These are phyloP conservation scores for Coprinopsis strossmayeri DNA, from an alignment of 768 basidiomycete genomes.

Conservation along the genomic window DNA sequence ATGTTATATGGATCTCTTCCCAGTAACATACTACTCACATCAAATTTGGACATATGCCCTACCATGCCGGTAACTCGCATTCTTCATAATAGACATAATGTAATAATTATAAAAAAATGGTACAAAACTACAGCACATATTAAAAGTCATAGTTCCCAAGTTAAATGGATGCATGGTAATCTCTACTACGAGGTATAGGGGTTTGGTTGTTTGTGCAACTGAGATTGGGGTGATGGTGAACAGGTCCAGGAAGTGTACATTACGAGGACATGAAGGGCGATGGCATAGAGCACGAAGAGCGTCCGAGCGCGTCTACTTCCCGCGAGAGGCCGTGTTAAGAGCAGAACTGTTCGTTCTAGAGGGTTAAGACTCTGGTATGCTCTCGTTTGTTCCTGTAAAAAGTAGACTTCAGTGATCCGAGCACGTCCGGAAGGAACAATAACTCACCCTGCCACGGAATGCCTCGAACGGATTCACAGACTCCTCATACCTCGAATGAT, in stretches of 20 bases:
- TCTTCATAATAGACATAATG: constrained; percentile 7
- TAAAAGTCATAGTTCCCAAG: background rate
- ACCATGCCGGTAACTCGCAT: too few species aligned
- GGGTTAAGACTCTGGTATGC: constrained; percentile 90
- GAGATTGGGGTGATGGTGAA: constrained; percentile 42
- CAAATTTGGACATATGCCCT: too few species aligned
- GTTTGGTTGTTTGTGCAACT: constrained; percentile 45
- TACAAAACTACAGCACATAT: background rate
- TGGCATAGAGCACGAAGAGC: constrained; percentile 83
- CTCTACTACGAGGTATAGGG: constrained; percentile 28
- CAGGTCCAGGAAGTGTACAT: constrained; percentile 77
- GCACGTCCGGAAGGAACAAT: background rate
- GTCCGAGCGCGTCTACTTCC: constrained; percentile 88
- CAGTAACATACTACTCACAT: too few species aligned
- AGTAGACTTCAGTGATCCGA: too few species aligned
- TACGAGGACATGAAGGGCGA: constrained; percentile 73
- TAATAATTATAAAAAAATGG: constrained; percentile 3
- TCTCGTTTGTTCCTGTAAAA: constrained; percentile 80
- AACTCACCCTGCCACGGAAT: constrained; percentile 89
- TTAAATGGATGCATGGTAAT: background rate
- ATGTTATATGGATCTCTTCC: too few species aligned
- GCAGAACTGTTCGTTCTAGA: constrained; percentile 81
- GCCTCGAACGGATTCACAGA: constrained; percentile 98
- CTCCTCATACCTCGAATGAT: constrained; percentile 89
- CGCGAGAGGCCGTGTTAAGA: constrained; percentile 78